Conservation (phyloP, 2,329 filamentous ascomycete species). For the Macrophomina phaseolina region DNA sequence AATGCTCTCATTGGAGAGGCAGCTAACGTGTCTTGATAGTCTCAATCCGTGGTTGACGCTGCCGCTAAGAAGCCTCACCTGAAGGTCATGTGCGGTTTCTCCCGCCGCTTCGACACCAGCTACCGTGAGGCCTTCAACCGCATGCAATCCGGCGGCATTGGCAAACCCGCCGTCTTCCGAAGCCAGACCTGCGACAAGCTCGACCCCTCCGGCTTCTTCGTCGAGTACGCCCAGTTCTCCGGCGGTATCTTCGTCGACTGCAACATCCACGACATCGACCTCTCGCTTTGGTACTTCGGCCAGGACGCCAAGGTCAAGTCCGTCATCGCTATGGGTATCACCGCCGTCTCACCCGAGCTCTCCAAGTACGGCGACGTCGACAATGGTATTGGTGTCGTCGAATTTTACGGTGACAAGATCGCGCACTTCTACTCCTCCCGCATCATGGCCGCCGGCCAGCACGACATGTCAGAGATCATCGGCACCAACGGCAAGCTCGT, state of each 20-base stretch:
- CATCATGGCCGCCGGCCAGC: constrained; percentile 72
- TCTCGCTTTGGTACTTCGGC: constrained; percentile 69
- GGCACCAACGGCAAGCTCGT: constrained; percentile 69
- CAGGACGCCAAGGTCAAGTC: constrained; percentile 60
- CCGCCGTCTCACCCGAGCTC: constrained; percentile 64
- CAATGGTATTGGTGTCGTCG: constrained; percentile 68
- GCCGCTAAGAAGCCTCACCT: constrained; percentile 62
- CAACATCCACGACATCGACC: constrained; percentile 73
- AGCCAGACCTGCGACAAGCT: constrained; percentile 72
- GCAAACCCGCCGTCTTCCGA: constrained; percentile 64
- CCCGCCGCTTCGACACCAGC: constrained; percentile 68
- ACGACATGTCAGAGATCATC: constrained; percentile 71
- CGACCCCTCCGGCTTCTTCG: constrained; percentile 70
- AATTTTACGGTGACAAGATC: constrained; percentile 68
- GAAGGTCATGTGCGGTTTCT: constrained; percentile 72
- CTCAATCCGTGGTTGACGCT: constrained; percentile 64
- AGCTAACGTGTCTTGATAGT: constrained; percentile 47
- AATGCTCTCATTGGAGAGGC: background rate
- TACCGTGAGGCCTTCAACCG: constrained; percentile 66
- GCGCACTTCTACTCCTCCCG: constrained; percentile 68
- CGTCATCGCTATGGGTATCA: constrained; percentile 63
- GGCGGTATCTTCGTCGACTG: constrained; percentile 76
- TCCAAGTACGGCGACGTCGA: constrained; percentile 65
- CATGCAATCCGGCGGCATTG: constrained; percentile 62
- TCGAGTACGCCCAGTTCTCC: constrained; percentile 68